A percentile compares a stretch with the other conserved stretches of the same genome.
These are phyloP conservation scores for Ceratobasidium papillatum DNA, from an alignment of 1,284 basidiomycete genomes.

Conservation along the genomic window DNA sequence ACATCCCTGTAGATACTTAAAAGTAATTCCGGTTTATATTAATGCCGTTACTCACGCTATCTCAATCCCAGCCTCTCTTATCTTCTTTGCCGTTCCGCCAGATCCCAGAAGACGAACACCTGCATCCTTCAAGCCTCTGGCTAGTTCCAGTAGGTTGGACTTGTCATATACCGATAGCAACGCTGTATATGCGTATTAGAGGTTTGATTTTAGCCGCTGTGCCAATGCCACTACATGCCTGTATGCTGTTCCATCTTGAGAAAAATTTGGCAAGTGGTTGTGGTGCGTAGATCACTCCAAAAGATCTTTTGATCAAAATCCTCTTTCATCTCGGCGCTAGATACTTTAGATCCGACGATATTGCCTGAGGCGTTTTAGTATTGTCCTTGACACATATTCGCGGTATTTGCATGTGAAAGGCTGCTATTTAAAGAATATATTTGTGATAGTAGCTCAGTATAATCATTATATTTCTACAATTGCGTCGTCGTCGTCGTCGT, in stretches of 20 bases:
- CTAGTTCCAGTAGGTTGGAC: conserved; percentile 88
- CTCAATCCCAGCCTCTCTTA: conserved; percentile 90
- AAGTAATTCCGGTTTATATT: neutral
- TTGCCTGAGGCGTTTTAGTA: too few species aligned
- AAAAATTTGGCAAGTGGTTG: conserved; percentile 16
- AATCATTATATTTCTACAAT: conserved; percentile 41
- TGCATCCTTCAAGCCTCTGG: conserved; percentile 78
- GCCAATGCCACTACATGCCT: neutral
- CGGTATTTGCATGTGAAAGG: too few species aligned
- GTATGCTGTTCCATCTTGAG: conserved; percentile 20
- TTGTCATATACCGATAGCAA: conserved; percentile 99
- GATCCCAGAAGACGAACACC: conserved; percentile 93
- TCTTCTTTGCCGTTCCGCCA: conserved; percentile 97
- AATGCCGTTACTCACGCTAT: conserved; percentile 75
- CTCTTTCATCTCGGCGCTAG: conserved; percentile 23
- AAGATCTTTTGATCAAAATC: conserved; percentile 20
- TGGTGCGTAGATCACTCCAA: conserved; percentile 13
- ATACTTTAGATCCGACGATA: neutral
- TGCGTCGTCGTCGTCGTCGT: conserved; percentile 38
- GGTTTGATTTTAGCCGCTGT: neutral
- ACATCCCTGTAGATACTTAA: conserved; percentile 76
- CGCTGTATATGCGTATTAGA: conserved; percentile 59
- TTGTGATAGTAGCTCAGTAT: too few species aligned
- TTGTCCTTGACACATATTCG: too few species aligned
- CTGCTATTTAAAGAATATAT: neutral